Base-by-base conservation (phyloP, 805 yeast species). In the Barnettozyma siamensis region DNA sequence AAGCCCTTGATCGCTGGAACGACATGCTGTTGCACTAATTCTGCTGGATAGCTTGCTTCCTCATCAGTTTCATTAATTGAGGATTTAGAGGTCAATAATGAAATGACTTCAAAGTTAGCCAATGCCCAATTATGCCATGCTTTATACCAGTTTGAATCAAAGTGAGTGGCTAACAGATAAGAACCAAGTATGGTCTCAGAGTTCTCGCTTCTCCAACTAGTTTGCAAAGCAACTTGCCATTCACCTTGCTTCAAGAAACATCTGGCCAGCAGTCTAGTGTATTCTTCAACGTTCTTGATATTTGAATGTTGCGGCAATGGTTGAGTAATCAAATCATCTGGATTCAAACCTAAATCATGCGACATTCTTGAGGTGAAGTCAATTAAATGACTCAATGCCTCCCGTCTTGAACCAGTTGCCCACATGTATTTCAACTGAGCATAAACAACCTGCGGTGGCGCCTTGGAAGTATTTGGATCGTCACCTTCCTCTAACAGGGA, bases 121-220 rank as follows among this genome's bases (percentile, higher is more conserved):
- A 94, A 69, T 0, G 99, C 99, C 99, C 99, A 93, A 57, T 88
- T 91, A 60, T 93, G 99, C 99, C 99, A 94, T 15, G 98, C 99
- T 58, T 94, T 93, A 57, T 93, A 93, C 96, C 99, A 93, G 19
- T 76, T 75, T 28, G 76, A 72, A 59, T 93, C 97, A 62, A 93
- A 91, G 59, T 89, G 96, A 0, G 99, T 91, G 0, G 99, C 98
- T 48, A 93, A 69, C 41, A 93, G 66, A 59, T 87, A 93, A 0
- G 97, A 88, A 11, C 97, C 96, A 44, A 93, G 66, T 49, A 93
- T 88, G 2, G 89, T 83, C 33, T 88, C 89, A 1, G 89, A 80
- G 29, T 75, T 76, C 46, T 80, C 84, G 9, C 78, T 72, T 45
- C 86, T 75, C 98, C 98, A 91, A 47, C 77, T 77, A 36, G 70